phyloP scores from a whole-genome alignment of 2,329 filamentous ascomycete genomes.

The Talaromyces sp. region DNA sequence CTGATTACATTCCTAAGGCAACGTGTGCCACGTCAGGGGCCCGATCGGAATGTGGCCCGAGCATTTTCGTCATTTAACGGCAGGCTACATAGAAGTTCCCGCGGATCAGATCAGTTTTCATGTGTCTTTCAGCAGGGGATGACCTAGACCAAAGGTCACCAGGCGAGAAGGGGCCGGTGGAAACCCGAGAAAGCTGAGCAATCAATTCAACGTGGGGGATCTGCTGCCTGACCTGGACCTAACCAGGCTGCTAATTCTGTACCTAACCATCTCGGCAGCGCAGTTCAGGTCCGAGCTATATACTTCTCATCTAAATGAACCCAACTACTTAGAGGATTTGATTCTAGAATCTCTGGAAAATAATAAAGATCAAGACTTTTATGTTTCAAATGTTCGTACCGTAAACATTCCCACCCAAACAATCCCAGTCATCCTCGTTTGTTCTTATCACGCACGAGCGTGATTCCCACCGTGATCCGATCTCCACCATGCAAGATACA shows the following conservation, averaged over 20 bases:
- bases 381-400: too few species aligned
- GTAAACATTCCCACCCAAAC: too few species aligned
- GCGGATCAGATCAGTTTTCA: neutral
- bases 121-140: neutral
- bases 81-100: neutral
- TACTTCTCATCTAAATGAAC: too few species aligned
- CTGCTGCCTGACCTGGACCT: too few species aligned
- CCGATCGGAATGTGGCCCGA: conserved; percentile 3
- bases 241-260: too few species aligned
- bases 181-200: neutral
- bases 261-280: too few species aligned
- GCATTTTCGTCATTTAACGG: neutral
- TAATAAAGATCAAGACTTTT: too few species aligned
- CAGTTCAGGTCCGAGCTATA: too few species aligned
- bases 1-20: neutral
- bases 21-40: conserved; percentile 5
- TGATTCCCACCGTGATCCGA: conserved; percentile 11
- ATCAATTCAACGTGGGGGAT: neutral
- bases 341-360: too few species aligned
- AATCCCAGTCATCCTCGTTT: too few species aligned
- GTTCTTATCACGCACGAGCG: neutral
- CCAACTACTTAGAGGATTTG: too few species aligned
- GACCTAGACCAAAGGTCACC: neutral
- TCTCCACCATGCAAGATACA: conserved; percentile 25
- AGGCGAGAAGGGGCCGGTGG: neutral